phyloP scores from a whole-genome alignment of 140 eudicot species.

The Flaveria floridana region DNA sequence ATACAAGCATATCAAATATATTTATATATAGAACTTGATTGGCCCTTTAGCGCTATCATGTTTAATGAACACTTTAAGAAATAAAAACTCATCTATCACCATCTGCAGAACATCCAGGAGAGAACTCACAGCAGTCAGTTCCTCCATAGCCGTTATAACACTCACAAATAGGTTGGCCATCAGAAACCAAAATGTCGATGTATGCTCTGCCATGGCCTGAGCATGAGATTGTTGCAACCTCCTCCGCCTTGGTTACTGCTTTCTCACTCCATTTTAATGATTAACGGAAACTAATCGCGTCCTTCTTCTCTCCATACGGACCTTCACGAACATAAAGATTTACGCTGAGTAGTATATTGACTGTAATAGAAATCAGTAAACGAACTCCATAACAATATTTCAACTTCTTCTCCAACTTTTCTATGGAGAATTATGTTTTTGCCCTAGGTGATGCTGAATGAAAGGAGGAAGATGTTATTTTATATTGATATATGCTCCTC shows the following conservation, averaged over 20 bases:
- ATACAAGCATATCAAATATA: too few relatives aligned
- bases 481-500: too few relatives aligned
- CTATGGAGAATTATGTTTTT: too few relatives aligned
- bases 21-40: too few relatives aligned
- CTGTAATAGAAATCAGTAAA: conserved; percentile 32
- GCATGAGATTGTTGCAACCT: conserved; percentile 58
- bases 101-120: conserved; percentile 55
- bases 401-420: conserved; percentile 4
- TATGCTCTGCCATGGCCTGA: conserved; percentile 84
- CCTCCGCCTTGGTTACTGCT: conserved; percentile 75
- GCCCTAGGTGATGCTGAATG: too few relatives aligned
- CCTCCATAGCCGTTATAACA: conserved; percentile 64
- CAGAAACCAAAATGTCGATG: conserved; percentile 47
- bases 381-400: conserved; percentile 26
- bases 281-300: neutral
- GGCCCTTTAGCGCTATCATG: too few relatives aligned
- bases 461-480: too few relatives aligned
- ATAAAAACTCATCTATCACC: conserved; percentile 45
- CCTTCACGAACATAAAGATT: conserved; percentile 21
- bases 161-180: conserved; percentile 64
- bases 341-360: conserved; percentile 36
- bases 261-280: conserved; percentile 40
- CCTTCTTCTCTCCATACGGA: neutral
- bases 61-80: too few relatives aligned
- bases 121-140: conserved; percentile 52